These are phyloP conservation scores for Myxozyma vanderwaltii DNA, from an alignment of 805 yeast species.

Conservation along the genomic window DNA sequence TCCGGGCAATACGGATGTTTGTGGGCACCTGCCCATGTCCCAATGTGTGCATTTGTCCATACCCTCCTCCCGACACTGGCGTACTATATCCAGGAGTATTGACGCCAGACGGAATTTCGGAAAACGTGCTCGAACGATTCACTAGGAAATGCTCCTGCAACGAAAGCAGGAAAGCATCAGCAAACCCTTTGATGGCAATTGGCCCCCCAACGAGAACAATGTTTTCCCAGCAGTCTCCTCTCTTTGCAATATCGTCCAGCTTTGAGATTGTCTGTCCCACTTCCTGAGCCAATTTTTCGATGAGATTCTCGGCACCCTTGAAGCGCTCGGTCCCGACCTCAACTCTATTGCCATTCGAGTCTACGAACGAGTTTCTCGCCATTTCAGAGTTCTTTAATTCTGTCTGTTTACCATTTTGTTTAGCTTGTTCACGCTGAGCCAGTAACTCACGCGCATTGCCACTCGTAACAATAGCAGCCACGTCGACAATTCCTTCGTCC, in stretches of 20 bases:
- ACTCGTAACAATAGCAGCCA: constrained; percentile 84
- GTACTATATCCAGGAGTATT: constrained; percentile 40
- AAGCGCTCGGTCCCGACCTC: constrained; percentile 88
- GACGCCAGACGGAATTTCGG: constrained; percentile 44
- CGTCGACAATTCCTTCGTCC: constrained; percentile 79
- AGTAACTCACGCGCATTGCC: constrained; percentile 71
- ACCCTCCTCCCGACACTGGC: constrained; percentile 40
- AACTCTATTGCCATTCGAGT: constrained; percentile 57
- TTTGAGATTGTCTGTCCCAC: constrained; percentile 56
- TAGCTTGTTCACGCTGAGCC: constrained; percentile 47
- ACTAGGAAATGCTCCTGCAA: constrained; percentile 60
- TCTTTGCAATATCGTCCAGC: constrained; percentile 66
- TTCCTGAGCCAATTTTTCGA: constrained; percentile 56
- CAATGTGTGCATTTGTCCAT: constrained; percentile 13
- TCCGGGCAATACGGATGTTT: constrained; percentile 64
- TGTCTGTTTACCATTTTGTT: constrained; percentile 42
- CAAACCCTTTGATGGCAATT: constrained; percentile 70
- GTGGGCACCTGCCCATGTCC: constrained; percentile 74
- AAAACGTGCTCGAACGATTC: constrained; percentile 42
- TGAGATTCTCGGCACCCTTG: constrained; percentile 68
- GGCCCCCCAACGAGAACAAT: constrained; percentile 80
- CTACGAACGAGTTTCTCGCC: constrained; percentile 71
- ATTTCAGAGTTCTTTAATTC: constrained; percentile 60
- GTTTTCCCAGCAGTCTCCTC: constrained; percentile 85
- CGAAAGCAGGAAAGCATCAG: constrained; percentile 63